These are phyloP conservation scores for Grifola frondosa DNA, from an alignment of 1,284 basidiomycete genomes.

Conservation along the genomic window DNA sequence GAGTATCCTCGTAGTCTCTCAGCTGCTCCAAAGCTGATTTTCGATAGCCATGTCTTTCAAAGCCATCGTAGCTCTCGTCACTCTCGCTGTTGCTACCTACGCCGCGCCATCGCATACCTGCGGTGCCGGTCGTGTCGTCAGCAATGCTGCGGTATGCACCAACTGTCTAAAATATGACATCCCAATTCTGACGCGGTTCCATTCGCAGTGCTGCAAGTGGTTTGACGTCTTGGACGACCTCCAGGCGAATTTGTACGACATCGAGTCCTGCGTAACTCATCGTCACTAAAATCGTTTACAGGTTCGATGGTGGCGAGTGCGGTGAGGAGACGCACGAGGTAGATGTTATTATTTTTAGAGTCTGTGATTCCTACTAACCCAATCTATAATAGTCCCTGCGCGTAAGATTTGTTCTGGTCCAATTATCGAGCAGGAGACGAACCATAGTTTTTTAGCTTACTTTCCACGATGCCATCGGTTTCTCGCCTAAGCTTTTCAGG, in stretches of 20 bases:
- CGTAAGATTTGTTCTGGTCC: slow-evolving; percentile 5
- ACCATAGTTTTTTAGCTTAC: slow-evolving; percentile 18
- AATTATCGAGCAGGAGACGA: neutral
- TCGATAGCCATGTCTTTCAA: slow-evolving; percentile 9
- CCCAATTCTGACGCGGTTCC: neutral
- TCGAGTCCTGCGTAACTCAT: no score
- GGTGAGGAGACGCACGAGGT: slow-evolving; percentile 12
- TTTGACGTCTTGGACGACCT: slow-evolving; percentile 13
- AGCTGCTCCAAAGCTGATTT: no score
- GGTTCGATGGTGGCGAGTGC: slow-evolving; percentile 12
- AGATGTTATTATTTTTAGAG: neutral
- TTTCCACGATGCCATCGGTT: slow-evolving; percentile 42
- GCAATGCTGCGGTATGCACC: slow-evolving; percentile 13
- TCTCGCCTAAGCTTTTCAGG: slow-evolving; percentile 21
- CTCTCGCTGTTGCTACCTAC: slow-evolving; percentile 5
- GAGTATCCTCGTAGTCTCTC: no score
- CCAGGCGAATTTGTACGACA: slow-evolving; percentile 5
- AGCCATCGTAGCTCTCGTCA: slow-evolving; percentile 4
- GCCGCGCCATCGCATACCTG: slow-evolving; percentile 7
- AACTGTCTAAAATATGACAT: slow-evolving; percentile 20
- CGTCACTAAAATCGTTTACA: neutral
- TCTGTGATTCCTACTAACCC: neutral
- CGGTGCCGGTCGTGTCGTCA: slow-evolving; percentile 18
- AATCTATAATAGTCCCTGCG: slow-evolving; percentile 16
- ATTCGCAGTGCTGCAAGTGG: slow-evolving; percentile 11